Evolutionary conservation across 805 yeast genomes (phyloP).

Genomic region (Yamadazyma ubonensis): DNA sequence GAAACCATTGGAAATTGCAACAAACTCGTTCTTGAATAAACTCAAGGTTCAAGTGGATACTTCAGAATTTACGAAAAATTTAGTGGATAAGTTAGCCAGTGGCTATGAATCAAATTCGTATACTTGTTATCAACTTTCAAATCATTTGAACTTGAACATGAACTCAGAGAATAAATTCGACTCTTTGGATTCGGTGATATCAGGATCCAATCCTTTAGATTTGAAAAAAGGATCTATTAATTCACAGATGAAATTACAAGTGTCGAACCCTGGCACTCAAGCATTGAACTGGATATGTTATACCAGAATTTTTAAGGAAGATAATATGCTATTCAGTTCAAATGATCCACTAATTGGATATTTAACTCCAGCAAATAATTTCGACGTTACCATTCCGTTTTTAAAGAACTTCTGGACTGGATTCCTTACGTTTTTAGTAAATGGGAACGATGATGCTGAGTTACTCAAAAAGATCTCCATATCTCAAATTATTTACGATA

Average conservation of each 20-base stretch:
- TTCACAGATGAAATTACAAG: conserved; percentile 24
- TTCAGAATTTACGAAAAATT: not conserved
- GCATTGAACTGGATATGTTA: conserved; percentile 30
- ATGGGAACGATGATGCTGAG: conserved; percentile 26
- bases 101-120: conserved; percentile 13
- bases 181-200: conserved; percentile 14
- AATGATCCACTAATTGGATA: conserved; percentile 36
- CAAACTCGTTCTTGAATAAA: conserved; percentile 5
- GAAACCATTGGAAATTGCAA: not conserved
- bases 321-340: conserved; percentile 20
- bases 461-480: conserved; percentile 20
- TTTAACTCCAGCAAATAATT: conserved; percentile 16
- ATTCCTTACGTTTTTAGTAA: conserved; percentile 31
- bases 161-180: conserved; percentile 10
- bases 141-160: conserved; percentile 17
- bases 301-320: conserved; percentile 23
- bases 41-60: conserved; percentile 5
- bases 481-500: conserved; percentile 31
- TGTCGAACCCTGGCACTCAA: conserved; percentile 5
- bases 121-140: conserved; percentile 22
- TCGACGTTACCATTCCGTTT: conserved; percentile 35
- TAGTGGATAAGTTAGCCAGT: conserved; percentile 1
- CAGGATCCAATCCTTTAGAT: conserved; percentile 16
- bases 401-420: conserved; percentile 41
- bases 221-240: conserved; percentile 23